Base-by-base conservation (phyloP, 23 red algal species). In the Chondrus crispus region DNA sequence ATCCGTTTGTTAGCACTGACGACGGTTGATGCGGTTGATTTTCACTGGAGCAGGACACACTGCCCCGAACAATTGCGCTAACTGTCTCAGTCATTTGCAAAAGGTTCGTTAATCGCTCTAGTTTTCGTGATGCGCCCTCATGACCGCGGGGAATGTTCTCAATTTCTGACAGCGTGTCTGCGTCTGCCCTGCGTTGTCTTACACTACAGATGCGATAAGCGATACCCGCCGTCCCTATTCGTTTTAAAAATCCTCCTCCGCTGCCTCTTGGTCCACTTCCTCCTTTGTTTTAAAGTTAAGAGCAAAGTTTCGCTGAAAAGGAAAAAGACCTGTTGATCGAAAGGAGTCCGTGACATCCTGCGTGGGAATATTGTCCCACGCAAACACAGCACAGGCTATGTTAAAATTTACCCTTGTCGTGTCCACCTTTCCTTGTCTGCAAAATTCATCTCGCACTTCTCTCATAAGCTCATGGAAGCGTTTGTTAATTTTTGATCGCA, bases 401-500 rank as follows among this genome's bases (percentile, higher is more conserved):
- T 68, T 52, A 22, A 86, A 86, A 40, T 68, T 86, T 5, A 86
- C 60, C 4, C 2, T 70, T 8, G 36, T 86, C 20, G 60, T 71
- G 42, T 86, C 54, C 41, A 86, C 58, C 4, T 30, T 1, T 1
- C 62, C 60, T 35, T 72, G 47, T 4, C 82, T 5, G 20, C 20
- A 50, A 24, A 86, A 66, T 10, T 86, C 60, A 40, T 86, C 82
- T 24, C 60, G 53, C 40, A 86, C n/a, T 3, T 33, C 5, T 28
- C 63, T 4, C 54, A 86, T 72, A 5, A 4, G n/a, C 5, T 49
- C 33, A 4, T 86, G 82, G 26, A 86, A 71, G 1, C 2, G 44
- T 4, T 50, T 70, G 8, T 86, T 86, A 11, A 71, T 72, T 2
- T 22, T 26, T 86, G 58, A 26, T 66, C 82, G 44, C 82, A 86